Evolutionary conservation across 1,139 yeast genomes (phyloP).

Genomic region (Diutina siamensis): DNA sequence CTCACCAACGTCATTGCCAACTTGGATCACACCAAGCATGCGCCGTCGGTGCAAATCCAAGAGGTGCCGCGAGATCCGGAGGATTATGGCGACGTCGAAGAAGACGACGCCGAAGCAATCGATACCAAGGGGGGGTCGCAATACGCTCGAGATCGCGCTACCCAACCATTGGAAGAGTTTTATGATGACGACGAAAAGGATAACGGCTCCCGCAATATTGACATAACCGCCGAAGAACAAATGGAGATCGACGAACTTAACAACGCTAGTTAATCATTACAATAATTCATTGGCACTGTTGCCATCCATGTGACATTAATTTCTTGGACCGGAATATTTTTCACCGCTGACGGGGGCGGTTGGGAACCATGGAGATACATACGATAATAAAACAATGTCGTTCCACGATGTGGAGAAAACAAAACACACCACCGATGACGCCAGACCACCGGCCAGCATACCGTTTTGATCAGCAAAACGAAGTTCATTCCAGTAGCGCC

Average conservation of each 20-base stretch:
- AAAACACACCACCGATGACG: too few species aligned
- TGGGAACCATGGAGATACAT: too few species aligned
- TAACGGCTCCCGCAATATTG: conserved; percentile 26
- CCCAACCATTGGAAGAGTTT: not conserved
- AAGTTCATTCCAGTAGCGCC: too few species aligned
- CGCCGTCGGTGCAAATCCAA: conserved; percentile 4
- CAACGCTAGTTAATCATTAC: not conserved
- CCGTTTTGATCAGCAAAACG: too few species aligned
- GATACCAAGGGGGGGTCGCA: conserved; percentile 4
- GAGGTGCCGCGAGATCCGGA: conserved; percentile 4
- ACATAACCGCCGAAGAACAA: conserved; percentile 6
- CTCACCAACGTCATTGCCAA: conserved; percentile 5
- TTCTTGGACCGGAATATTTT: too few species aligned
- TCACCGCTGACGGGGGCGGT: too few species aligned
- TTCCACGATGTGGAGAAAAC: too few species aligned
- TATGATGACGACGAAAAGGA: conserved; percentile 35
- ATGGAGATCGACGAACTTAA: conserved; percentile 5
- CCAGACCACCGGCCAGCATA: too few species aligned
- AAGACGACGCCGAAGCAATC: not conserved
- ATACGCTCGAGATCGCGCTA: not conserved
- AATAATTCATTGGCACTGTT: too few species aligned
- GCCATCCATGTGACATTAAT: too few species aligned
- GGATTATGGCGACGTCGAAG: conserved; percentile 4
- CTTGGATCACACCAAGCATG: conserved; percentile 6
- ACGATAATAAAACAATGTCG: too few species aligned